Evolutionary conservation across 306 rosid genomes (phyloP).

Genomic region (Pyrus betulifolia): DNA sequence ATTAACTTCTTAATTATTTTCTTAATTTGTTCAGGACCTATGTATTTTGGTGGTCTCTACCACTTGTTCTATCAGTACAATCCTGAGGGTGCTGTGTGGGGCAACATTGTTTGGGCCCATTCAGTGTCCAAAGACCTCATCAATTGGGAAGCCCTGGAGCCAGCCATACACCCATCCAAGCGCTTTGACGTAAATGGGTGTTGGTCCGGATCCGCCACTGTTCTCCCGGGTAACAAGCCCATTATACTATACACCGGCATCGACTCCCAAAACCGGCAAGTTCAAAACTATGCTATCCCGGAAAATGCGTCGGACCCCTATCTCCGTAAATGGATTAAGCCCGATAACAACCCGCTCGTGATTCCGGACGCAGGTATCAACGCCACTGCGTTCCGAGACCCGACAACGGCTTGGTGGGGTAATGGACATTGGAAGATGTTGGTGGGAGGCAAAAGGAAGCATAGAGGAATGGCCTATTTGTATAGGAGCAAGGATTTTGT

Average conservation of each 20-base stretch:
- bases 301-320: constrained; percentile 48
- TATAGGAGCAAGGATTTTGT: constrained; percentile 55
- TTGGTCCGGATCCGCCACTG: constrained; percentile 86
- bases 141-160: constrained; percentile 61
- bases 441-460: constrained; percentile 41
- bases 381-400: constrained; percentile 61
- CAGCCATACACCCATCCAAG: constrained; percentile 55
- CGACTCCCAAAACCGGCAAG: constrained; percentile 38
- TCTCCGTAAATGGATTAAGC: constrained; percentile 58
- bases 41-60: constrained; percentile 68
- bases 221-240: constrained; percentile 61
- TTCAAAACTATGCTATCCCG: constrained; percentile 67
- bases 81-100: constrained; percentile 88
- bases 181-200: constrained; percentile 71
- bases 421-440: constrained; percentile 62
- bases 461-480: constrained; percentile 53
- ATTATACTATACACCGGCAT: constrained; percentile 63
- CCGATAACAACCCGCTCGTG: constrained; percentile 51
- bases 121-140: constrained; percentile 66
- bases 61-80: constrained; percentile 84
- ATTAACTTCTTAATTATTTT: neutral
- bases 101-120: constrained; percentile 94
- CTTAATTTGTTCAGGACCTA: constrained; percentile 42
- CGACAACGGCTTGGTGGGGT: constrained; percentile 60
- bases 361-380: constrained; percentile 21